These are phyloP conservation scores for Lathyrus tuberosus DNA, from an alignment of 306 rosid species.

Conservation along the genomic window DNA sequence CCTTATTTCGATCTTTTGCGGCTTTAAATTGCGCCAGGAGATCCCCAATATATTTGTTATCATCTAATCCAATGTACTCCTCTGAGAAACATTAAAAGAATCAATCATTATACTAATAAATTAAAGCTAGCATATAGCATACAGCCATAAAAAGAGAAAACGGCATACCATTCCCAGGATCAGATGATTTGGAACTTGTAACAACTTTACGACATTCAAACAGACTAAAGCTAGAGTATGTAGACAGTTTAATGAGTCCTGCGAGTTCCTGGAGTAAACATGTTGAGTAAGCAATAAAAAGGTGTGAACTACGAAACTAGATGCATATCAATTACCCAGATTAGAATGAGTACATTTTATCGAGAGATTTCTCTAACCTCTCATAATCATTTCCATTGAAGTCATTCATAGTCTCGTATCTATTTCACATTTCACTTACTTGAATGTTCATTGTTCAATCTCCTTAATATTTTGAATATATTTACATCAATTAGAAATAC, in stretches of 20 bases:
- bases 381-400: slow-evolving; percentile 19
- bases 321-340: not conserved
- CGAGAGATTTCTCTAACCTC: not conserved
- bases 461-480: slow-evolving; percentile 5
- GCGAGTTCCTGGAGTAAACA: slow-evolving; percentile 81
- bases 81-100: slow-evolving; percentile 58
- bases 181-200: slow-evolving; percentile 75
- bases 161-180: slow-evolving; percentile 75
- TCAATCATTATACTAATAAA: slow-evolving; percentile 35
- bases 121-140: slow-evolving; percentile 29
- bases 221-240: slow-evolving; percentile 83
- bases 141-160: slow-evolving; percentile 31
- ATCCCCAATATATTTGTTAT: slow-evolving; percentile 94
- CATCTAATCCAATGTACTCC: slow-evolving; percentile 91
- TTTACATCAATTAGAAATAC: slow-evolving; percentile 22
- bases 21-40: slow-evolving; percentile 84
- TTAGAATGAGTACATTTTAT: slow-evolving; percentile 7
- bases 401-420: not conserved
- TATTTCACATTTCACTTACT: slow-evolving; percentile 8
- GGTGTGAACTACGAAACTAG: slow-evolving; percentile 4
- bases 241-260: slow-evolving; percentile 77
- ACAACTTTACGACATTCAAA: slow-evolving; percentile 94
- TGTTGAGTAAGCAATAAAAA: slow-evolving; percentile 36
- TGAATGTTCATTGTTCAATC: not conserved
- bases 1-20: slow-evolving; percentile 92